Conservation (phyloP, 352 stramenopile species). For the Phytophthora boehmeriae region DNA sequence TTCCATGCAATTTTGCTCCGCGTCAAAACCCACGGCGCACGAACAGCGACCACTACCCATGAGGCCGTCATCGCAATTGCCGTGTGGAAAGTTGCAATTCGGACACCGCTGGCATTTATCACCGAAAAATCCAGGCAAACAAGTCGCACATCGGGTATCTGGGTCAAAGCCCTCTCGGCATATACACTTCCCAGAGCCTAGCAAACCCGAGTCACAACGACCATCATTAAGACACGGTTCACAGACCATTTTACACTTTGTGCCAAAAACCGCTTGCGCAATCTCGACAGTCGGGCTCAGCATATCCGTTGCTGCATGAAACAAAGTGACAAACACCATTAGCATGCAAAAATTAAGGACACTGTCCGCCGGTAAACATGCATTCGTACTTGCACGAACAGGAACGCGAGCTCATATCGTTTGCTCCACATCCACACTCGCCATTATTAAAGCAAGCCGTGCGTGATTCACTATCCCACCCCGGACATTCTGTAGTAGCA, state of each 20-base stretch:
- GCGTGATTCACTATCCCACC: constrained; percentile 62
- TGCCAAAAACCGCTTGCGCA: constrained; percentile 70
- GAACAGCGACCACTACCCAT: constrained; percentile 81
- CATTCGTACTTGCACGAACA: constrained; percentile 74
- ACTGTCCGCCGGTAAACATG: not conserved
- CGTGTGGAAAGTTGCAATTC: constrained; percentile 85
- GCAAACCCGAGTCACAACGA: constrained; percentile 66
- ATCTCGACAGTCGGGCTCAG: constrained; percentile 70
- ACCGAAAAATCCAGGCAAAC: constrained; percentile 78
- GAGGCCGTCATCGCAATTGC: constrained; percentile 85
- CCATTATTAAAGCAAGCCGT: constrained; percentile 68
- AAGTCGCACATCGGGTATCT: constrained; percentile 72
- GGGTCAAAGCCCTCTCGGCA: constrained; percentile 81
- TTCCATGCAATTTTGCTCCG: constrained; percentile 74
- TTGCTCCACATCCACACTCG: constrained; percentile 71
- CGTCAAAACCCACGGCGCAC: constrained; percentile 85
- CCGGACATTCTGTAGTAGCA: constrained; percentile 56
- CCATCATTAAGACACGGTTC: constrained; percentile 80
- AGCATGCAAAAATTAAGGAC: not conserved
- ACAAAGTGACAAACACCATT: constrained; percentile 7
- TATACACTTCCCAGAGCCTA: constrained; percentile 68
- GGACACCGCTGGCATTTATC: constrained; percentile 73
- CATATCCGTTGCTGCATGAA: constrained; percentile 51
- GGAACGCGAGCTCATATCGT: constrained; percentile 57
- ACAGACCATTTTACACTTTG: constrained; percentile 56